Evolutionary conservation across 2,329 filamentous ascomycete genomes (phyloP), one percentile per base, ranked within the genome.

Genomic region (Tolypocladium tropicale): DNA sequence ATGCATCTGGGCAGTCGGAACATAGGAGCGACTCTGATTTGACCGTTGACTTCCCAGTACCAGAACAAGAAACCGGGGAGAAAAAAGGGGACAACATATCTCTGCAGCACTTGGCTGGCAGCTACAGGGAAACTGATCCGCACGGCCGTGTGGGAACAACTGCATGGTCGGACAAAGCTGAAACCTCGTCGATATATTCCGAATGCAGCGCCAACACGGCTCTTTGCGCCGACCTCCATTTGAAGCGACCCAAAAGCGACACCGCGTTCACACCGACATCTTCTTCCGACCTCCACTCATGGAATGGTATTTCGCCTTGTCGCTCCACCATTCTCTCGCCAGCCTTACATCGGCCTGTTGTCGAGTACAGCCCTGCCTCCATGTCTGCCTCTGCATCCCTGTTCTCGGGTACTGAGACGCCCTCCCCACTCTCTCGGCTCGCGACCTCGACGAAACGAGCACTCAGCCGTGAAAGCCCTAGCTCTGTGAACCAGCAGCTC

Each of bases 121-220:
- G 14, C 7, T 18, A 9, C 25, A 12, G 18, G 18, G 25, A 25
- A 25, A 12, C 49, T n/a, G 23, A 41, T 12, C 36, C 23, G 25
- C 32, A 41, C 36, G 51, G 41, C 36, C 34, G 23, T 7, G 23
- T 25, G 11, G 51, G 51, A n/a, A 41, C 36, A 7, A 21, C 41
- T 9, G 23, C 36, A 14, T 32, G 23, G 51, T 25, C 32, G 16
- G 57, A 61, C n/a, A 23, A 55, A 18, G 50, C 51, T 33, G 60
- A 65, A 2, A 53, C 57, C 6, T 64, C 62, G 2, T 64, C 64
- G 16, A 18, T 63, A 7, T 64, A 64, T 52, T 64, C 63, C 6
- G 52, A 64, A 21, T 57, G 60, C 30, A 64, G 62, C 23, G 36
- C 54, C 18, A 51, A 58, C 14, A 65, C 59, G 23, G 58, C 59